Evolutionary conservation across 805 yeast genomes (phyloP).

Genomic region (Candida odintsovae): DNA sequence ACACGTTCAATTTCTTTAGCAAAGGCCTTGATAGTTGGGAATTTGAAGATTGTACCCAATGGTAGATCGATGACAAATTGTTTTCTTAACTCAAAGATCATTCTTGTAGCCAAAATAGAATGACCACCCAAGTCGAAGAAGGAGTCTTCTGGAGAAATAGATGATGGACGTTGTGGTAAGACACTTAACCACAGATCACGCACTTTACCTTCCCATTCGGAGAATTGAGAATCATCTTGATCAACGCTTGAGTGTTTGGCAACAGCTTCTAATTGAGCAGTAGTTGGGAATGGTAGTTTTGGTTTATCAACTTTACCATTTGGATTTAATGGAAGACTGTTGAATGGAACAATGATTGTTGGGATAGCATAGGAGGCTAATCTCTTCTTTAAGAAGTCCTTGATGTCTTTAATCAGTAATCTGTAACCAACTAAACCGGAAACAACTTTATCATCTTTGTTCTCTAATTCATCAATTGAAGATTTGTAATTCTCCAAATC

Average conservation of each 20-base stretch:
- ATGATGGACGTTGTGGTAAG: conserved; percentile 79
- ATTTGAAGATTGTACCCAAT: conserved; percentile 81
- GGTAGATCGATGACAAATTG: conserved; percentile 77
- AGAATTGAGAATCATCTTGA: conserved; percentile 47
- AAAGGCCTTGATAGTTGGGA: conserved; percentile 78
- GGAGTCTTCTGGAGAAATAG: conserved; percentile 72
- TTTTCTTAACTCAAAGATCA: conserved; percentile 90
- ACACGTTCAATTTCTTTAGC: conserved; percentile 65
- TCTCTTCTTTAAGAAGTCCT: conserved; percentile 77
- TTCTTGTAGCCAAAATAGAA: conserved; percentile 91
- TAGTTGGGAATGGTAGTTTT: conserved; percentile 89
- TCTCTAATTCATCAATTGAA: conserved; percentile 38
- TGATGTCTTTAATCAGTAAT: conserved; percentile 73
- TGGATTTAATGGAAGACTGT: conserved; percentile 87
- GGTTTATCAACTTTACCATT: conserved; percentile 99
- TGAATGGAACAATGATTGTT: conserved; percentile 80
- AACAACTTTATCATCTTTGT: conserved; percentile 58
- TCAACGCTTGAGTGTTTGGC: conserved; percentile 42
- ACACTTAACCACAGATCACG: conserved; percentile 82
- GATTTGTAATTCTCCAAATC: conserved; percentile 38
- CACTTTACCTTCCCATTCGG: conserved; percentile 59
- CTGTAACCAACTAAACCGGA: conserved; percentile 73
- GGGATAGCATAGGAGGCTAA: conserved; percentile 94
- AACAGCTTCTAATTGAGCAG: conserved; percentile 76
- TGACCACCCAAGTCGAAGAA: conserved; percentile 98